Conservation (phyloP, 2,329 filamentous ascomycete genomes). For the Arthrobotrys megalospora region DNA sequence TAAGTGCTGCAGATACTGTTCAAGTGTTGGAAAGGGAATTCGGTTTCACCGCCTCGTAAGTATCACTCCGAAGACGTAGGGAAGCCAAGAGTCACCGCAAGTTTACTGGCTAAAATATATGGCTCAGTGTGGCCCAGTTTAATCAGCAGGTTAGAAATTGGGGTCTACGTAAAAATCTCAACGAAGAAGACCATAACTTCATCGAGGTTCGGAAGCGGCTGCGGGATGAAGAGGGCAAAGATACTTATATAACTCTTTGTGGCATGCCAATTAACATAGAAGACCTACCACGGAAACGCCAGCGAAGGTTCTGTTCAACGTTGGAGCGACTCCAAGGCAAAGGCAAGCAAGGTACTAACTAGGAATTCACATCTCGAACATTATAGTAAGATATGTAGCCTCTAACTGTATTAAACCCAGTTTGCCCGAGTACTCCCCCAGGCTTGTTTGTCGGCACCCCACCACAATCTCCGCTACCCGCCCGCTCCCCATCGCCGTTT, state of each 20-base stretch:
- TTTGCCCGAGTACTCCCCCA: background rate
- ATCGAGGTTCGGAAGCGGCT: slow-evolving; percentile 10
- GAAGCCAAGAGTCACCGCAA: background rate
- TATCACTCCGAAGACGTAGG: background rate
- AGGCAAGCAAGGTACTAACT: background rate
- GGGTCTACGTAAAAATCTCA: slow-evolving; percentile 28
- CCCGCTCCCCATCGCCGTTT: background rate
- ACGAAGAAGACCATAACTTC: slow-evolving; percentile 7
- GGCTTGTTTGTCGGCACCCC: background rate
- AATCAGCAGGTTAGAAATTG: slow-evolving; percentile 20
- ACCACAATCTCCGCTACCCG: background rate
- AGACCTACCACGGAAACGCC: slow-evolving; percentile 17
- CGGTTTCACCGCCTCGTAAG: slow-evolving; percentile 19
- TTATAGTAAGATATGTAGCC: background rate
- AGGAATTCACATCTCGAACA: background rate
- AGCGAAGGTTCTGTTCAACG: background rate
- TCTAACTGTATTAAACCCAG: background rate
- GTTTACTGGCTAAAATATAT: background rate
- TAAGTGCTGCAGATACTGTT: background rate
- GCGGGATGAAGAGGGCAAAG: slow-evolving; percentile 15
- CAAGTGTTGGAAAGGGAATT: slow-evolving; percentile 1
- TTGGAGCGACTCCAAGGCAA: background rate
- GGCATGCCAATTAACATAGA: background rate
- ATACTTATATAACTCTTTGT: slow-evolving; percentile 3
- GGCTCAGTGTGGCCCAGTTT: slow-evolving; percentile 22